phyloP scores from a whole-genome alignment of 257 asterid species.

The Solanum virginianum region DNA sequence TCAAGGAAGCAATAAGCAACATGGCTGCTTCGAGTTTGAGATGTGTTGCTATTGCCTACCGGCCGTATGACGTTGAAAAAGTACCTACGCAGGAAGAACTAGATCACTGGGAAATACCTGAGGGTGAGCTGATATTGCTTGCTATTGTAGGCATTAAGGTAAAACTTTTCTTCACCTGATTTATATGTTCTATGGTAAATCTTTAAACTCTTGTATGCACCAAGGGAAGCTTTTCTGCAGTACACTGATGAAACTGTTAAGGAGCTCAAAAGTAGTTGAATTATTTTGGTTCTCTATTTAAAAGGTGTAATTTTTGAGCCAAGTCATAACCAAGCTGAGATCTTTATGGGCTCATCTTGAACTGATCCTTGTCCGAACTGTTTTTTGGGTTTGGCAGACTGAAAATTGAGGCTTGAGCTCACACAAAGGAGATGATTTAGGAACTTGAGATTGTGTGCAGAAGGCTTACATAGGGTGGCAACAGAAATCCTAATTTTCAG shows the following conservation, averaged over 20 bases:
- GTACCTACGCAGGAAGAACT: conserved; percentile 72
- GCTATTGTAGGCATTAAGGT: conserved; percentile 97
- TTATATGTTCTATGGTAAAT: not conserved
- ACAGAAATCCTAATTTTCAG: not conserved
- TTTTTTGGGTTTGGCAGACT: not conserved
- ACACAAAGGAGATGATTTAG: not conserved
- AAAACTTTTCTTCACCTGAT: not conserved
- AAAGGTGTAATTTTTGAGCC: not conserved
- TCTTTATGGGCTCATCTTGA: not conserved
- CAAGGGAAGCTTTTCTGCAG: not conserved
- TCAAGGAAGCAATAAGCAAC: conserved; percentile 55
- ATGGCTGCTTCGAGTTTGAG: conserved; percentile 86
- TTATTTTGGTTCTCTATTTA: not conserved
- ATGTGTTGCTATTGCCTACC: conserved; percentile 87
- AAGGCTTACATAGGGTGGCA: not conserved
- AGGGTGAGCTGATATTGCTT: conserved; percentile 64
- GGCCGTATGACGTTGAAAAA: conserved; percentile 28
- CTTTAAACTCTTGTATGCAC: not conserved
- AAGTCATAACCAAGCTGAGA: not conserved
- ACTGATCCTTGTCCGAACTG: not conserved
- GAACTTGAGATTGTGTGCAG: not conserved
- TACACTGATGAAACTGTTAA: not conserved
- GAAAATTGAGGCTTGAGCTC: not conserved
- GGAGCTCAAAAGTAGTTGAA: not conserved
- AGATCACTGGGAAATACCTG: conserved; percentile 73